Evolutionary conservation across 352 stramenopile genomes (phyloP), one percentile per base, ranked within the genome.

Genomic region (Pythium volutum): DNA sequence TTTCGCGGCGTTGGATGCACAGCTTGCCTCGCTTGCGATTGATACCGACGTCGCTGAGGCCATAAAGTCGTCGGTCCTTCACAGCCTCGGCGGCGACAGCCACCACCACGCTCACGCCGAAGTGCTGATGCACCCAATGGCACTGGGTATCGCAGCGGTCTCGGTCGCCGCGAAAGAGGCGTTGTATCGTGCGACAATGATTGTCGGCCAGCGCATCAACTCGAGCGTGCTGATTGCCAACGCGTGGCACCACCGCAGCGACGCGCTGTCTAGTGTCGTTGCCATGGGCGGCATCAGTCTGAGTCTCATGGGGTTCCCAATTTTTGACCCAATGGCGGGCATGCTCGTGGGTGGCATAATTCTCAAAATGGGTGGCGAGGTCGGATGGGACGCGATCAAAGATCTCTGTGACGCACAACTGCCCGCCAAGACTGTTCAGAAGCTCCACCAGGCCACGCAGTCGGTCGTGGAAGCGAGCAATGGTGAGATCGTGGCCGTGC

Each of bases 211-310:
- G 39, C 68, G 77, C 33, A 74, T 97, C 31, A 95, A 98, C 76
- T 98, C 88, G 48, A 90, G 71, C 39, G 83, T 98, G 18, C 76
- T 99, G 10, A 93, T 98, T 68, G 94, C 96, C 9, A 99, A 99
- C 74, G 96, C 96, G 18, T 98, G 94, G 94, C 95, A 99, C 59
- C 88, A 96, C 55, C 86, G 88, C 27, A 93, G 83, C 33, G 88
- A 96, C 56, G 84, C 88, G 1, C 66, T 92, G 29, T 91, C 88
- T 12, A 95, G 85, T 34, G 69, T 95, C 10, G 79, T 95, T 7
- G 87, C 87, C 2, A 78, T 87, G 71, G 65, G 67, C 2, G 81
- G 81, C 25, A 88, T 91, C 39, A 74, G 79, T 0, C 57, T 91
- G 31, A 88, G 79, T 64, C 66, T 91, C 16, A 71, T 71, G 0